These are phyloP conservation scores for Arabidopsis arenosa DNA, from an alignment of 345 rosid species.

Conservation along the genomic window DNA sequence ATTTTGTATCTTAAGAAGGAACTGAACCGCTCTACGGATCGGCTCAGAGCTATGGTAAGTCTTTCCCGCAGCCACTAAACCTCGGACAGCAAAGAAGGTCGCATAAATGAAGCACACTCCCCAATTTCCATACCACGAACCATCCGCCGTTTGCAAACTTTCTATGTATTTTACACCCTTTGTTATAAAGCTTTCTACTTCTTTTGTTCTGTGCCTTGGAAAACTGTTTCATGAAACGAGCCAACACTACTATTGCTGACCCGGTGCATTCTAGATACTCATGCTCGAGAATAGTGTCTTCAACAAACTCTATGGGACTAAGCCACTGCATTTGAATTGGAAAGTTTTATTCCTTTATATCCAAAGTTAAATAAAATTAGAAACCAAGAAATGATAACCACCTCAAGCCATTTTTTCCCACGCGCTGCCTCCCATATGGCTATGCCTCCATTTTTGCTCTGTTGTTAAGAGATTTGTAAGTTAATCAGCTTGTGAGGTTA, in stretches of 20 bases:
- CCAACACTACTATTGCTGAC: slow-evolving; percentile 41
- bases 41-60: slow-evolving; percentile 45
- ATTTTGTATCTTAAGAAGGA: slow-evolving; percentile 58
- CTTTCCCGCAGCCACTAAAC: slow-evolving; percentile 55
- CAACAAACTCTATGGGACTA: slow-evolving; percentile 31
- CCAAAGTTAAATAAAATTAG: background rate
- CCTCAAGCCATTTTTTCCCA: slow-evolving; percentile 38
- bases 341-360: background rate
- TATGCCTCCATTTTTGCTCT: slow-evolving; percentile 37
- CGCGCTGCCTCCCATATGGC: slow-evolving; percentile 22
- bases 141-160: slow-evolving; percentile 53
- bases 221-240: slow-evolving; percentile 52
- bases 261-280: slow-evolving; percentile 65
- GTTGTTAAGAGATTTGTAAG: slow-evolving; percentile 1
- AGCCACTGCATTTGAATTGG: slow-evolving; percentile 15
- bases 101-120: slow-evolving; percentile 72
- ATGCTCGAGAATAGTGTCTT: slow-evolving; percentile 22
- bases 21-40: slow-evolving; percentile 56
- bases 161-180: slow-evolving; percentile 56
- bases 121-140: slow-evolving; percentile 81
- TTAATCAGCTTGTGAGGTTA: background rate
- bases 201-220: slow-evolving; percentile 56
- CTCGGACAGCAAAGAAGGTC: slow-evolving; percentile 62
- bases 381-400: background rate
- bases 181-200: slow-evolving; percentile 52